Base-by-base conservation (phyloP, 1,284 basidiomycete species). In the Vanrija sp. region DNA sequence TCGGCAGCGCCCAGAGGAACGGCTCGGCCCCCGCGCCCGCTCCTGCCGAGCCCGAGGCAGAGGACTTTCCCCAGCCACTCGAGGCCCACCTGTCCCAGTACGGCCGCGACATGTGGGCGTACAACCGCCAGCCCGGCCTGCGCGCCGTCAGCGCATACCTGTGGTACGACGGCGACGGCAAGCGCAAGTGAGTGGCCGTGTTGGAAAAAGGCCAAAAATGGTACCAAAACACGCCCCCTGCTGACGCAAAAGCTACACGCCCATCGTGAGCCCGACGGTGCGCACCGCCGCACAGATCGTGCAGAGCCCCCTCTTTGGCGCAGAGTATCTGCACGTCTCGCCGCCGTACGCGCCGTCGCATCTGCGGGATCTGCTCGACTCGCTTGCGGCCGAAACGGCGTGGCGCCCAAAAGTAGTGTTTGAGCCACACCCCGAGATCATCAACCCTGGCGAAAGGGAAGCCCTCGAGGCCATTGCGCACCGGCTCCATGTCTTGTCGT, bases 371-470 rank as follows among this genome's bases (percentile, higher is more conserved):
- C 47, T 72, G 3, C 45, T 65, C 12, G 37, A 24, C 16, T 62
- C 68, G 27, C 46, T 65, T 0, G 20, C 31, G 15, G 25, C 15
- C 15, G 31, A 31, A 23, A 6, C 38, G 1, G 41, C 18, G 6
- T 74, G 72, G 72, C 20, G 18, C 2, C 69, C 72, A 0, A 63
- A 61, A 35, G 57, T 72, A 9, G 66, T 68, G 1, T 74, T 65
- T 54, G 72, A 72, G 57, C 72, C 72, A 3, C 19, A 57, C 64
- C 9, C 72, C 72, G 14, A 57, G 59, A 3, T 60, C 54, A 9
- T 74, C 52, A 59, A 62, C 51, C 47, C 64, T 6, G 63, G 56
- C 3, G 65, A 71, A 53, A 51, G 49, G 35, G 55, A 54, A 18
- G 63, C 53, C 53, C 49, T 72, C 16, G 67, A 72, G 47, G 23